phyloP scores from a whole-genome alignment of 78 protist species.

The Dictyostelium brefeldianum region DNA sequence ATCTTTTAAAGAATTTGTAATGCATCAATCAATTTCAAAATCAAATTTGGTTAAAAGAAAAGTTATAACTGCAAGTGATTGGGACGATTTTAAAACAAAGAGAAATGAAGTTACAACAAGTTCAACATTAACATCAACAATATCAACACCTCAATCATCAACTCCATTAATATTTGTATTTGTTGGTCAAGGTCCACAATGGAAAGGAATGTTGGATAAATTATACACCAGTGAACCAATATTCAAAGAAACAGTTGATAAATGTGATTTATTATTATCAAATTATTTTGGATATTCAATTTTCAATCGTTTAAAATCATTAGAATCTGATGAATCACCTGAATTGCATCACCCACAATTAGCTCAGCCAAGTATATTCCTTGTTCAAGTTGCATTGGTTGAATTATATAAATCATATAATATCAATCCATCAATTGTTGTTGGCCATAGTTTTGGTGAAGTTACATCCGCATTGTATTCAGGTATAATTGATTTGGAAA shows the following conservation, averaged over 20 bases:
- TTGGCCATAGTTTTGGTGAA: conserved; percentile 88
- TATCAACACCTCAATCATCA: background rate
- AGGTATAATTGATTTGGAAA: conserved; percentile 35
- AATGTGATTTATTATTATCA: conserved; percentile 28
- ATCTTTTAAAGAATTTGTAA: conserved; percentile 39
- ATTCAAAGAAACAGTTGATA: conserved; percentile 37
- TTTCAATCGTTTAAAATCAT: conserved; percentile 7
- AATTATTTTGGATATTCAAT: conserved; percentile 61
- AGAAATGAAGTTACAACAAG: conserved; percentile 1
- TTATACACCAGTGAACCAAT: conserved; percentile 18
- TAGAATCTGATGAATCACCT: conserved; percentile 35
- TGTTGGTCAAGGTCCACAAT: conserved; percentile 86
- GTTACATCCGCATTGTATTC: conserved; percentile 49
- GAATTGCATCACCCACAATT: conserved; percentile 55
- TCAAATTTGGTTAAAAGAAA: conserved; percentile 5
- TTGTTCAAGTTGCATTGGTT: conserved; percentile 80
- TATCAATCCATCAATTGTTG: conserved; percentile 56
- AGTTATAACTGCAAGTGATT: conserved; percentile 14
- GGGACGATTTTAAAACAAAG: conserved; percentile 37
- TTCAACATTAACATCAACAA: conserved; percentile 29
- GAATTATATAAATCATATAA: conserved; percentile 41
- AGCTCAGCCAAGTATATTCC: conserved; percentile 81
- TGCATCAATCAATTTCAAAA: conserved; percentile 24
- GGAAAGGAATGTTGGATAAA: conserved; percentile 70
- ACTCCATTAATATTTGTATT: conserved; percentile 74